Base-by-base conservation (phyloP, 2,329 filamentous ascomycete genomes). In the Tolypocladium pustulatum region DNA sequence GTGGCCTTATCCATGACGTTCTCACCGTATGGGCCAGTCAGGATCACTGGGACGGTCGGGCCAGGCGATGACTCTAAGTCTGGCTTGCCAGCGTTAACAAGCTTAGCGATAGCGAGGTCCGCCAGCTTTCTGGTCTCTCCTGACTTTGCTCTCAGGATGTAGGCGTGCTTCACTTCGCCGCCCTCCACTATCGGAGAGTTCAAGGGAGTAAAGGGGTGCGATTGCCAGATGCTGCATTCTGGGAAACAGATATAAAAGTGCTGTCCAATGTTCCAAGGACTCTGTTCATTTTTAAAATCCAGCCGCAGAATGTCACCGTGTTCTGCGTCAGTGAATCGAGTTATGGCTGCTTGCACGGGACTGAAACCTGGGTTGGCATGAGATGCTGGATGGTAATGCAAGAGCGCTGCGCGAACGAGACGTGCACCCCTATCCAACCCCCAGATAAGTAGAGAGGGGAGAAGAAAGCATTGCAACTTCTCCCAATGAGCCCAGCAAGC, bases 401-500 rank as follows among this genome's bases (percentile, higher is more conserved):
- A 72, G 8, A 87, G 68, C 0, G 76, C 76, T 0, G 82, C 83
- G 37, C 87, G 78, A 9, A 83, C 66, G 1, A 85, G 69, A 7
- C 88, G 78, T 12, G 83, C 75, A 1, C 72, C 78, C 9, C 87
- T 81, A 65, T 91, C 88, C 30, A 88, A 62, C 58, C 81, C 77
- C 78, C 87, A 87, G 20, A 91, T 76, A 1, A 82, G 73, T 6
- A 91, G 71, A 0, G 82, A 81, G 0, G 88, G 83, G 52, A 89
- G 77, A 67, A 91, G 78, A 74, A 87, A 91, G 67, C 85, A 89
- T 54, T 81, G 77, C 4, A 91, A 75, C 56, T 84, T 75, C 56
- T 77, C 70, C 89, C 88, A 92, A 67, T 92, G 89, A 1, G 81
- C 88, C 81, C 87, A 90, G 70, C 87, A 87, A 3, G 87, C 87